Evolutionary conservation across 352 stramenopile genomes (phyloP).

Genomic region (Phytophthora pseudosyringae): DNA sequence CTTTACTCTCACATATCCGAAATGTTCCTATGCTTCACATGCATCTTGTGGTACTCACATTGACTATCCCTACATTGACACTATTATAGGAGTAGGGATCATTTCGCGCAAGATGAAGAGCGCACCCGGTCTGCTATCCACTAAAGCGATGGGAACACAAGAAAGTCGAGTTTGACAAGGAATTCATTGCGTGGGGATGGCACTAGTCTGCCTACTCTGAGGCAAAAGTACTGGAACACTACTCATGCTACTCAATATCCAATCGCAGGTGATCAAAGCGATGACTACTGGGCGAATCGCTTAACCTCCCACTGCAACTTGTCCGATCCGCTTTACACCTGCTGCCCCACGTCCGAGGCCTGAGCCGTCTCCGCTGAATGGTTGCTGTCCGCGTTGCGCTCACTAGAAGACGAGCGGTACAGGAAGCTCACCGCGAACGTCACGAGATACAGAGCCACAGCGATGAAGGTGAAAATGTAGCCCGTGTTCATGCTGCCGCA

Average conservation of each 20-base stretch:
- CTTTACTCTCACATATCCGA: not conserved
- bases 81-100: too few species aligned
- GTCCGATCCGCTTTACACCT: conserved; percentile 27
- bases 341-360: conserved; percentile 21
- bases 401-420: conserved; percentile 23
- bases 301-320: conserved; percentile 12
- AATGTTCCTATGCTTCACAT: too few species aligned
- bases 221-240: conserved; percentile 1
- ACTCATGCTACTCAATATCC: conserved; percentile 13
- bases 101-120: too few species aligned
- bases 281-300: not conserved
- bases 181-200: conserved; percentile 13
- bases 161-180: not conserved
- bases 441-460: conserved; percentile 37
- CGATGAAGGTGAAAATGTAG: conserved; percentile 50
- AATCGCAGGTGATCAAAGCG: conserved; percentile 4
- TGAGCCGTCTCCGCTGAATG: conserved; percentile 25
- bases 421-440: conserved; percentile 46
- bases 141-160: too few species aligned
- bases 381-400: conserved; percentile 17
- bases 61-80: too few species aligned
- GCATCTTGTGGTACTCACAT: too few species aligned
- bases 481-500: conserved; percentile 50
- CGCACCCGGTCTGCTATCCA: too few species aligned
- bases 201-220: not conserved